Conservation (phyloP, 495 filamentous ascomycete species). For the Talaromyces ruber region DNA sequence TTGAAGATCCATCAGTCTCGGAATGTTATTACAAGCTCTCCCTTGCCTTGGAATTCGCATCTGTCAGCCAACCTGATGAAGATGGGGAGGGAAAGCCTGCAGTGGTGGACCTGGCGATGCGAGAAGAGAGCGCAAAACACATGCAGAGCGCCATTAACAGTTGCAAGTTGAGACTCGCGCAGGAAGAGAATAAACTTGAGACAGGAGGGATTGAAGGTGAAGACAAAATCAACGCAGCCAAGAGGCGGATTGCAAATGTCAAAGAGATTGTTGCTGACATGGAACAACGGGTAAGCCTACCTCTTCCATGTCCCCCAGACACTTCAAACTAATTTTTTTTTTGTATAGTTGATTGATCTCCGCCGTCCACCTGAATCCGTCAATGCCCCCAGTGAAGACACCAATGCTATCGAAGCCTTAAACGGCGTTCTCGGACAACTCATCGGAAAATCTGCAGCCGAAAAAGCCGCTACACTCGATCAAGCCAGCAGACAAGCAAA, state of each 20-base stretch:
- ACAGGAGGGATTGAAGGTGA: conserved; percentile 42
- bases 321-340: conserved; percentile 12
- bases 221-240: conserved; percentile 42
- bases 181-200: conserved; percentile 59
- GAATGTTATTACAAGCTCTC: conserved; percentile 96
- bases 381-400: conserved; percentile 38
- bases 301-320: conserved; percentile 11
- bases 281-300: conserved; percentile 61
- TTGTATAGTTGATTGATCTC: conserved; percentile 61
- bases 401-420: conserved; percentile 40
- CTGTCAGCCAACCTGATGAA: conserved; percentile 55
- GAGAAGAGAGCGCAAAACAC: conserved; percentile 66
- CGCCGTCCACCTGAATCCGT: conserved; percentile 61
- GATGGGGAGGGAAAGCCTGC: conserved; percentile 24
- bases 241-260: conserved; percentile 66
- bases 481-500: conserved; percentile 73
- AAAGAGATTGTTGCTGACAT: conserved; percentile 83
- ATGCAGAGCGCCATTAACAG: conserved; percentile 78
- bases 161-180: conserved; percentile 64
- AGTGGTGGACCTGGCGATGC: conserved; percentile 54
- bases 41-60: conserved; percentile 87
- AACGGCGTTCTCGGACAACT: conserved; percentile 66
- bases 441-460: conserved; percentile 54
- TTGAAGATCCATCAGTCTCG: conserved; percentile 73
- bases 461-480: conserved; percentile 59